Evolutionary conservation across 805 yeast genomes (phyloP).

Genomic region (Yueomyces sinensis): DNA sequence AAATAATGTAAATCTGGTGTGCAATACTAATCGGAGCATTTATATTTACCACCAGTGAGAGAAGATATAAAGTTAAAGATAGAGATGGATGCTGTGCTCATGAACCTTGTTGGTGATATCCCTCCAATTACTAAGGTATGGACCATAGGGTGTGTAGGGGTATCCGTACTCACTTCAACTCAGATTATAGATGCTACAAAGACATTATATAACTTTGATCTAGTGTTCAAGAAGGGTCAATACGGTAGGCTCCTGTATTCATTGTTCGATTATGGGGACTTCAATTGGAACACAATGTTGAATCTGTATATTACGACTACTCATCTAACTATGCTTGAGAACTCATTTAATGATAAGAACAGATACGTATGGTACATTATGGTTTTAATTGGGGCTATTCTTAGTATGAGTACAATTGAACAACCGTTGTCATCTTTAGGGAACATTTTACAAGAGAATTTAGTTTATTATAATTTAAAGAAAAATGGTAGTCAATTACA

Average conservation of each 20-base stretch:
- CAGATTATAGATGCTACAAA: slow-evolving; percentile 23
- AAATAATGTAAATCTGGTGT: too few relatives aligned
- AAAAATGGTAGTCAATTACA: slow-evolving; percentile 9
- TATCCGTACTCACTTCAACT: slow-evolving; percentile 23
- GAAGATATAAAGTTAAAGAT: not conserved
- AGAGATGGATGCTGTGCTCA: slow-evolving; percentile 18
- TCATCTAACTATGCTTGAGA: slow-evolving; percentile 16
- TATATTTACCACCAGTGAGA: too few relatives aligned
- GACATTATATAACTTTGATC: slow-evolving; percentile 25
- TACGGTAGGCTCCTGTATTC: slow-evolving; percentile 27
- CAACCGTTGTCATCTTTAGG: slow-evolving; percentile 20
- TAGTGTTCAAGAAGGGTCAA: slow-evolving; percentile 28
- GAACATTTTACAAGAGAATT: slow-evolving; percentile 14
- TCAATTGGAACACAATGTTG: slow-evolving; percentile 12
- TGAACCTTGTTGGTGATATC: slow-evolving; percentile 17
- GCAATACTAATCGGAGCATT: too few relatives aligned
- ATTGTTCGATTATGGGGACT: slow-evolving; percentile 26
- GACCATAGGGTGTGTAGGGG: slow-evolving; percentile 24
- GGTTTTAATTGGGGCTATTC: slow-evolving; percentile 4
- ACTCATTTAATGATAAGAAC: slow-evolving; percentile 12
- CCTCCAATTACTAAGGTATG: slow-evolving; percentile 32
- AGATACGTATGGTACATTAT: slow-evolving; percentile 17
- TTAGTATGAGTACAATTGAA: slow-evolving; percentile 12
- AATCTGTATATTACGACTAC: slow-evolving; percentile 12
- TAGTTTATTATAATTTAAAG: slow-evolving; percentile 16